phyloP scores from a whole-genome alignment of 805 yeast genomes.

The Metschnikowia borealis region DNA sequence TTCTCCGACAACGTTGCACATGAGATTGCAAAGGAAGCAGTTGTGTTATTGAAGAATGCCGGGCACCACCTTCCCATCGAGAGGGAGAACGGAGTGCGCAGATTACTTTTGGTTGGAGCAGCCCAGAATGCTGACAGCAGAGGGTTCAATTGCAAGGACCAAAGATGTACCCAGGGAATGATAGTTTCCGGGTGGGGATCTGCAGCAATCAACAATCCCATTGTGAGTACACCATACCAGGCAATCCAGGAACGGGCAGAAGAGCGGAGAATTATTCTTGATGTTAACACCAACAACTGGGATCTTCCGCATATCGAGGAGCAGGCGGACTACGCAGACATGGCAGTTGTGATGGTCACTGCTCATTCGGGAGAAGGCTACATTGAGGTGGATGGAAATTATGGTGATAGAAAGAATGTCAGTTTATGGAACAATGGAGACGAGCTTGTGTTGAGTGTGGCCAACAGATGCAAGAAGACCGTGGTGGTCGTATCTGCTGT shows the following conservation, averaged over 20 bases:
- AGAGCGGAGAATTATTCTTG: slow-evolving; percentile 43
- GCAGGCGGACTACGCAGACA: slow-evolving; percentile 47
- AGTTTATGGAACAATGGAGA: slow-evolving; percentile 59
- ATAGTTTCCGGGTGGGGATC: slow-evolving; percentile 65
- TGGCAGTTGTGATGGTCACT: slow-evolving; percentile 51
- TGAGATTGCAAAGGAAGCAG: slow-evolving; percentile 54
- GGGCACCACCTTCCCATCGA: slow-evolving; percentile 51
- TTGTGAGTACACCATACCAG: slow-evolving; percentile 55
- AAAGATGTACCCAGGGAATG: slow-evolving; percentile 50
- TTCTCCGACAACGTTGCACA: slow-evolving; percentile 47
- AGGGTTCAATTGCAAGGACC: slow-evolving; percentile 54
- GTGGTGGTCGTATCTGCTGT: slow-evolving; percentile 57
- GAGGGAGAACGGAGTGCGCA: slow-evolving; percentile 37
- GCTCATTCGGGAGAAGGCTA: slow-evolving; percentile 60
- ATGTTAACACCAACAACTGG: slow-evolving; percentile 44
- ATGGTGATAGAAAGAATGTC: slow-evolving; percentile 53
- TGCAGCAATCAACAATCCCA: slow-evolving; percentile 53
- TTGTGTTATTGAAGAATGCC: slow-evolving; percentile 51
- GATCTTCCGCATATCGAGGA: slow-evolving; percentile 42
- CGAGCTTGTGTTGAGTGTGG: slow-evolving; percentile 45
- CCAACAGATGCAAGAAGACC: slow-evolving; percentile 49
- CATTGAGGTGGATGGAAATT: slow-evolving; percentile 53
- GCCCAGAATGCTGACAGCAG: slow-evolving; percentile 50
- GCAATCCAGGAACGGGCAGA: slow-evolving; percentile 48
- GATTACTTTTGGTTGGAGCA: slow-evolving; percentile 46